Evolutionary conservation across 2,329 filamentous ascomycete genomes (phyloP).

Genomic region (Aspergillus sp.): DNA sequence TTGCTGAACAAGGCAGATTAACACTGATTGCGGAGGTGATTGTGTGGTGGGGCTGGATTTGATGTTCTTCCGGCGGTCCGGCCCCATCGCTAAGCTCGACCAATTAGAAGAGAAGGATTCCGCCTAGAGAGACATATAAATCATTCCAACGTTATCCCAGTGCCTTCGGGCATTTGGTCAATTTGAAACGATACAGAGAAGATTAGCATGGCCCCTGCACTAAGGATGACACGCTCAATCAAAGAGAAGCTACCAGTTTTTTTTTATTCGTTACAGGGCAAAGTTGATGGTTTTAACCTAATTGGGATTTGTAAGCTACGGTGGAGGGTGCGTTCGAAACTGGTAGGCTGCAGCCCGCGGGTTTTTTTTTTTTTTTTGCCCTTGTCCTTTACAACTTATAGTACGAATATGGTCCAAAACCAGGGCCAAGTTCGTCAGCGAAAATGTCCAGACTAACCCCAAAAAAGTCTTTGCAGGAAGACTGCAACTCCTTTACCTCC

Average conservation of each 20-base stretch:
- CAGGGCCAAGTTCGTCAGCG: too few relatives aligned
- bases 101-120: slow-evolving; percentile 3
- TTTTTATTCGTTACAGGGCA: slow-evolving; percentile 31
- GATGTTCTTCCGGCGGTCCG: not conserved
- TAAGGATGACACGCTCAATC: slow-evolving; percentile 92
- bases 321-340: slow-evolving; percentile 8
- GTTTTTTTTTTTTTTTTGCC: not conserved
- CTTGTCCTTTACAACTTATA: not conserved
- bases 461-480: too few relatives aligned
- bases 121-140: slow-evolving; percentile 12
- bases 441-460: too few relatives aligned
- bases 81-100: not conserved
- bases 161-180: slow-evolving; percentile 54
- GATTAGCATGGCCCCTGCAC: slow-evolving; percentile 78
- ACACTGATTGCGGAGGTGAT: not conserved
- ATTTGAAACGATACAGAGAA: slow-evolving; percentile 67
- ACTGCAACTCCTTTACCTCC: too few relatives aligned
- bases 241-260: slow-evolving; percentile 70
- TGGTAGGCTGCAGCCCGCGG: not conserved
- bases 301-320: not conserved
- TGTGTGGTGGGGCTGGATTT: not conserved
- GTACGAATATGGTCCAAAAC: too few relatives aligned
- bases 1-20: too few relatives aligned
- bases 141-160: slow-evolving; percentile 4
- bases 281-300: slow-evolving; percentile 9